Evolutionary conservation across 805 yeast species (phyloP), one percentile per base, ranked within the genome.

Genomic region (Saccharomycopsis fodiens): DNA sequence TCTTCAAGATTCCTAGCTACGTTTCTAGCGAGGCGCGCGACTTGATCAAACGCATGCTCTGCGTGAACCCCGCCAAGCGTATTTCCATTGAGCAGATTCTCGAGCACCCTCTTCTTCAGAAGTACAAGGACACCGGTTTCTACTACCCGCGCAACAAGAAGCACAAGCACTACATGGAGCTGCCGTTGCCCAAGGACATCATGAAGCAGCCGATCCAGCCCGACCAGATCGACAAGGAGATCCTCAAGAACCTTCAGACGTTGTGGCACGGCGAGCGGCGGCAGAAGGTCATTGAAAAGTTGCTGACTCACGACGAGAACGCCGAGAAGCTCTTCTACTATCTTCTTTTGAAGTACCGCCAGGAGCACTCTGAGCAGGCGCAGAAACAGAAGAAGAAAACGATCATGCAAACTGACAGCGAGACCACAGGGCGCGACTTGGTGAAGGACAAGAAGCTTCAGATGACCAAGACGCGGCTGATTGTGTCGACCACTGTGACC

Each of bases 1-100:
- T 76, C 56, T 93, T 80, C 61, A 74, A 74, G 46, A 85, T 91
- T 81, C 96, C 96, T 31, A 72, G 71, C 37, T 79, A 82, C 48
- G 67, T 93, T 35, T 82, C 95, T 2, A 54, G 68, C 25, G 96
- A 93, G 54, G 97, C 98, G 3, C 79, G 78, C 58, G 96, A 93
- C 63, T 72, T 93, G 52, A 83, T 93, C 44, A 65, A 79, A 50
- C 72, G 73, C 51, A 93, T 93, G 84, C 72, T 93, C 47, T 76
- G 77, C 20, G 94, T 89, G 3, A 78, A 88, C 53, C 97, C 98
- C 13, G 68, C 64, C 22, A 72, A 78, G 35, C 76, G 98, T 64
- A 88, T 93, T 52, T 73, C 79, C 34, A 85, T 94, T 49, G 75
- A 74, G 47, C 85, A 79, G 41, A 85, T 93, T 46, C 65, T 86